Base-by-base conservation (phyloP, 495 filamentous ascomycete genomes). In the Glonium stellatum region DNA sequence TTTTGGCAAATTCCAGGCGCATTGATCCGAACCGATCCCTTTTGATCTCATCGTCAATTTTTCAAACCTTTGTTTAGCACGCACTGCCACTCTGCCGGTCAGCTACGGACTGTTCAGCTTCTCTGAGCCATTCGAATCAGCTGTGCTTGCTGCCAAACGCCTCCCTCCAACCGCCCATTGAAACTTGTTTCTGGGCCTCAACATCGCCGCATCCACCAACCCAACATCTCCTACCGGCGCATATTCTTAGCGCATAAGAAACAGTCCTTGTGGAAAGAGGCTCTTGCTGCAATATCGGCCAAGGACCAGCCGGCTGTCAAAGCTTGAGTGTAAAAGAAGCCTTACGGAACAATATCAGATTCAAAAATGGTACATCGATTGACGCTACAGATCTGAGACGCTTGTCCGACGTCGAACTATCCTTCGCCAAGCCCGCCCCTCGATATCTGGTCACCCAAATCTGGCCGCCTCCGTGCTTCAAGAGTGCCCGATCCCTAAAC, bases 321-420 rank as follows among this genome's bases (percentile, higher is more conserved):
- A 51, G 48, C 48, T 18, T 31, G 27, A 8, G 6, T 15, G 10
- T 25, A 25, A 51, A 51, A 51, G n/a, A 1, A 51, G 48, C 48
- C 47, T 21, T 50, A 50, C 47, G 47, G n/a, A 4, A 18, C 47
- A 21, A 21, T 50, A 50, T 50, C 47, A 51, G 48, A 51, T 23
- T 51, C 48, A 23, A 25, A 51, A 53, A 67, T 67, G 61, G 49
- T 65, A 53, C 31, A 61, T 53, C 59, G 58, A 46, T 54, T 59
- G 54, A 42, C 65, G 62, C 55, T 62, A 53, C 61, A 64, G 44
- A 39, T 59, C 54, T 67, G 65, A 67, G 56, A 67, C 65, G 58
- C 41, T 54, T 59, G 58, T 65, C 62, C 59, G 35, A 63, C 64
- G 58, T 36, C 39, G 4, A 44, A 44, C 2, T 49, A 51, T 49